Base-by-base conservation (phyloP, 129 eudicot genomes). In the Oenanthe sinensis region DNA sequence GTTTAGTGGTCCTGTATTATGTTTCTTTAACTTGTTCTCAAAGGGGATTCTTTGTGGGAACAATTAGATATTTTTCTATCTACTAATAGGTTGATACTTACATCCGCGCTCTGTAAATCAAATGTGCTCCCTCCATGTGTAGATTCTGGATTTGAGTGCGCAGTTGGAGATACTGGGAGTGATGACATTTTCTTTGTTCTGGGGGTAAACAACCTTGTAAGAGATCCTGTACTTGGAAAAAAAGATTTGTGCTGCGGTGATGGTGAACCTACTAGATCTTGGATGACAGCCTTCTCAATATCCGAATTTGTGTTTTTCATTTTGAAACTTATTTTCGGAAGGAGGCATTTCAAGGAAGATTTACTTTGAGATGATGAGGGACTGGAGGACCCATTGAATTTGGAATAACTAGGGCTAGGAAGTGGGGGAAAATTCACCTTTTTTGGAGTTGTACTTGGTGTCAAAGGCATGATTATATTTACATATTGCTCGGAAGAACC, bases 91-190 rank as follows among this genome's bases (percentile, higher is more conserved):
- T 16, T 39, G 65, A 72, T 77, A 81, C 89, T 84, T 82, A 86
- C 88, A 84, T 83, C 82, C 33, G 71, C 36, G 80, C 83, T 83
- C 63, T 8, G 48, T 75, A 81, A 76, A 83, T 76, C 87, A 30
- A 69, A 63, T 82, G 77, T 79, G 83, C 83, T 82, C 70, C 93
- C 90, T 83, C 99, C 99, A 86, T 85, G 99, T 65, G 83, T 67
- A 54, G 99, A 96, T 82, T 91, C 97, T 11, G 99, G 99, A 85
- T 96, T 96, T 13, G 99, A 96, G 83, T 96, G 99, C 65, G 81
- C 76, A 45, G 88, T 87, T 58, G 96, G 97, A 36, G 93, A 84
- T 40, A 69, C 89, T 4, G 99, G 99, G 65, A 96, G 82, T 36
- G 99, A 96, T 50, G 95, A 79, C 36, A 90, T 84, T 77, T 85